A percentile compares a stretch with the other conserved stretches of the same genome.
Conservation (phyloP, 495 filamentous ascomycete genomes). For the Trichoderma virens region DNA sequence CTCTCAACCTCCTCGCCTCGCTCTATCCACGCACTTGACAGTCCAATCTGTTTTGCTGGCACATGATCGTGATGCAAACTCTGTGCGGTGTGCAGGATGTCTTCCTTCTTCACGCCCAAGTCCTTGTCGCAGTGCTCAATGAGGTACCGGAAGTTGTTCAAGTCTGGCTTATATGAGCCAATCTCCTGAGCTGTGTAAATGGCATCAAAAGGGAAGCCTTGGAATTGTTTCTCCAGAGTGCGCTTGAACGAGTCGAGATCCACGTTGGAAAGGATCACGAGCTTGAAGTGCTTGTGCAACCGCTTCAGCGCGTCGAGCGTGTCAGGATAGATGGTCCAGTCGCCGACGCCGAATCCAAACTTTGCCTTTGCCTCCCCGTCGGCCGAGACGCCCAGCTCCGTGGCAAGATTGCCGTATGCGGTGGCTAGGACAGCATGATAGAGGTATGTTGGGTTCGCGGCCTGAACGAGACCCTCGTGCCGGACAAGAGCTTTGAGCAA, state of each 20-base stretch:
- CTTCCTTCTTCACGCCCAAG: constrained; percentile 44
- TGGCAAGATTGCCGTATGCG: constrained; percentile 40
- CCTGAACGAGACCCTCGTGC: constrained; percentile 32
- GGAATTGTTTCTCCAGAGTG: constrained; percentile 41
- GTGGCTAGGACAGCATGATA: constrained; percentile 52
- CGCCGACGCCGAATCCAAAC: constrained; percentile 49
- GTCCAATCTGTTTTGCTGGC: constrained; percentile 52
- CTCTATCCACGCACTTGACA: constrained; percentile 65
- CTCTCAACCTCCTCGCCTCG: constrained; percentile 42
- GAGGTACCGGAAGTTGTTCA: constrained; percentile 60
- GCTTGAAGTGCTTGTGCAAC: constrained; percentile 54
- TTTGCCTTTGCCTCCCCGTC: constrained; percentile 21
- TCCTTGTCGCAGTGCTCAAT: constrained; percentile 44
- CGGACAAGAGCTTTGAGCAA: constrained; percentile 31
- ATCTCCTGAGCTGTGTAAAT: constrained; percentile 70
- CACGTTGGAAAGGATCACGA: constrained; percentile 67
- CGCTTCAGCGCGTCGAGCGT: constrained; percentile 49
- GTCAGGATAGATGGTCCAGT: constrained; percentile 60
- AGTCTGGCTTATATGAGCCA: constrained; percentile 66
- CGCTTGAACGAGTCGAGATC: constrained; percentile 53
- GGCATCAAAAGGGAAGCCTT: constrained; percentile 48
- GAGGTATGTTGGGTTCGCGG: constrained; percentile 39
- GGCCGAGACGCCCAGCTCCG: constrained; percentile 31
- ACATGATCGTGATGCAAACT: constrained; percentile 66
- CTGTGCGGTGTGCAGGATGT: constrained; percentile 63